phyloP scores from a whole-genome alignment of 164 flowering plant genomes.

The Echeveria elegans region DNA sequence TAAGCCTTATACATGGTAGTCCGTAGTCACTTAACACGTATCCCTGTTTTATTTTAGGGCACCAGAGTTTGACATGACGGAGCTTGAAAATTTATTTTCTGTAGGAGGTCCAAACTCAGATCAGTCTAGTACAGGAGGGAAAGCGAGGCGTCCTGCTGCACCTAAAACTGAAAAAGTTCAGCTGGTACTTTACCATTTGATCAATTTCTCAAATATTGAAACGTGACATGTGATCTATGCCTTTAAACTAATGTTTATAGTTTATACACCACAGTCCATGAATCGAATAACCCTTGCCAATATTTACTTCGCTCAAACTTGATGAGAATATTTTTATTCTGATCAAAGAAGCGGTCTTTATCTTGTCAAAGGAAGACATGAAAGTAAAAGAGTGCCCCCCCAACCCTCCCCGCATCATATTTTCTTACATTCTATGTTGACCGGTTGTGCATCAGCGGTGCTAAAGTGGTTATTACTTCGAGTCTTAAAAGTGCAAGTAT shows the following conservation, averaged over 20 bases:
- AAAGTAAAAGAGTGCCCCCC: not conserved
- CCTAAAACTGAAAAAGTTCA: slow-evolving; percentile 74
- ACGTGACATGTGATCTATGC: not conserved
- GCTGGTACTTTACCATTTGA: slow-evolving; percentile 47
- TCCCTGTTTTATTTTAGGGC: slow-evolving; percentile 39
- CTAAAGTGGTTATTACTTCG: not conserved
- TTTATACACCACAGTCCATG: no score
- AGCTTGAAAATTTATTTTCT: slow-evolving; percentile 86
- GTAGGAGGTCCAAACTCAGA: slow-evolving; percentile 60
- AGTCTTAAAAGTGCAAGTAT: not conserved
- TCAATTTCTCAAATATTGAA: not conserved
- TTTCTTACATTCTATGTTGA: not conserved
- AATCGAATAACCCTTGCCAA: no score
- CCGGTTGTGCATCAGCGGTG: not conserved
- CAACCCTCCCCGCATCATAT: not conserved
- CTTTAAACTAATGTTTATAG: no score
- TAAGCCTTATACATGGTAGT: not conserved
- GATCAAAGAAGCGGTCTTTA: not conserved
- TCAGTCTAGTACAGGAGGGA: slow-evolving; percentile 31
- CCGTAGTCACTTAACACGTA: not conserved
- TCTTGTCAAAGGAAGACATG: not conserved
- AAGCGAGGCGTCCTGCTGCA: slow-evolving; percentile 42
- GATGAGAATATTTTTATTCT: not conserved
- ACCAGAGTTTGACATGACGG: slow-evolving; percentile 90
- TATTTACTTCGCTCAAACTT: not conserved